These are phyloP conservation scores for Ascochyta pisi DNA, from an alignment of 2,329 filamentous ascomycete species.

Conservation along the genomic window DNA sequence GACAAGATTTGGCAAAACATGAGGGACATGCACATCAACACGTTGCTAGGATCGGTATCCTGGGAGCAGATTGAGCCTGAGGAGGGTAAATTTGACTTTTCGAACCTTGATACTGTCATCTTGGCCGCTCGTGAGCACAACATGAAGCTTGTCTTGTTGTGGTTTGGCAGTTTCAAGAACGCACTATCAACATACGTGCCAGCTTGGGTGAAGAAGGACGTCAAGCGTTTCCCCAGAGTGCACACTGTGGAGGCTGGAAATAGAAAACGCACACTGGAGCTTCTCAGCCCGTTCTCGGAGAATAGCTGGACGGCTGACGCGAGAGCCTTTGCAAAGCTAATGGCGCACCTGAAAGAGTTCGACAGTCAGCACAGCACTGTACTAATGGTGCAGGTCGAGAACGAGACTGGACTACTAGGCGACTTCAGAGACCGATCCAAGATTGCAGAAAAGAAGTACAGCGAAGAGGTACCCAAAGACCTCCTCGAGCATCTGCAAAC, in stretches of 20 bases:
- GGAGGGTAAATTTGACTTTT: conserved; percentile 54
- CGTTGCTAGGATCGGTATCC: conserved; percentile 53
- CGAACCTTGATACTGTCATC: conserved; percentile 52
- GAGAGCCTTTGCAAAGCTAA: conserved; percentile 50
- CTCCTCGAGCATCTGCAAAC: conserved; percentile 41
- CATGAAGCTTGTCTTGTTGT: conserved; percentile 53
- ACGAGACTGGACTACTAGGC: conserved; percentile 61
- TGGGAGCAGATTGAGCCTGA: conserved; percentile 58
- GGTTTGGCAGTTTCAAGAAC: conserved; percentile 60
- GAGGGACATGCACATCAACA: conserved; percentile 53
- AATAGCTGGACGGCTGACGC: conserved; percentile 48
- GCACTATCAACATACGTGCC: conserved; percentile 42
- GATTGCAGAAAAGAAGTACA: conserved; percentile 53
- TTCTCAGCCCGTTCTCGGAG: conserved; percentile 43
- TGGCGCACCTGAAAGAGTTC: conserved; percentile 53
- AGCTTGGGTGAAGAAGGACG: conserved; percentile 40
- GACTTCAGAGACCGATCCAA: conserved; percentile 59
- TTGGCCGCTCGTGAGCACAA: conserved; percentile 47
- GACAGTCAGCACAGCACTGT: conserved; percentile 58
- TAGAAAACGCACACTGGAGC: conserved; percentile 28
- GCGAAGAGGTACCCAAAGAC: conserved; percentile 46
- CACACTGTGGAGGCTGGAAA: conserved; percentile 30
- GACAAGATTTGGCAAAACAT: conserved; percentile 53
- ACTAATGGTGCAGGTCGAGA: conserved; percentile 66
- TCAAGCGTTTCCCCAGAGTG: conserved; percentile 43